Evolutionary conservation across 2,329 filamentous ascomycete genomes (phyloP).

Genomic region (Trichoderma sp.): DNA sequence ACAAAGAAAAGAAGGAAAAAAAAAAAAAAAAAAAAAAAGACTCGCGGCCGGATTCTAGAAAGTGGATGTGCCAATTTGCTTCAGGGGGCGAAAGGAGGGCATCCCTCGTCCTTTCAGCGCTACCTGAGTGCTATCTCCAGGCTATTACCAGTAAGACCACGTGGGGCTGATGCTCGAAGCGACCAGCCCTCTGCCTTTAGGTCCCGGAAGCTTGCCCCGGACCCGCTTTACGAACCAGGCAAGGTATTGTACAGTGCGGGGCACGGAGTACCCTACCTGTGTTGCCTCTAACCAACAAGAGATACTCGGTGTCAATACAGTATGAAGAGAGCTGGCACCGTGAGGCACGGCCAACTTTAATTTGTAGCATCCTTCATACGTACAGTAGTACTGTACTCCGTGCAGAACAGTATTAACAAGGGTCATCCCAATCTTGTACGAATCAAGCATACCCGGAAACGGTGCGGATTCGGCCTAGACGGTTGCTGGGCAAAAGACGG

Average conservation of each 20-base stretch:
- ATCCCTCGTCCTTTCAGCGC: background rate
- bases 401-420: too few relatives aligned
- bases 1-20: background rate
- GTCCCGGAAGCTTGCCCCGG: conserved; percentile 22
- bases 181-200: background rate
- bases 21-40: background rate
- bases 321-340: background rate
- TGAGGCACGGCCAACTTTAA: background rate
- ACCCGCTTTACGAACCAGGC: conserved; percentile 14
- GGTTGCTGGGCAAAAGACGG: background rate
- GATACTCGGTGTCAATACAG: background rate
- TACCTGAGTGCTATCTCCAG: too few relatives aligned
- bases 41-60: background rate
- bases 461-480: background rate
- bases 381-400: background rate
- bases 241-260: background rate
- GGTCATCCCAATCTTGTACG: background rate
- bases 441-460: background rate
- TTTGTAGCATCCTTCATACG: too few relatives aligned
- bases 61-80: conserved; percentile 16
- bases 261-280: too few relatives aligned
- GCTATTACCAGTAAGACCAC: conserved; percentile 4
- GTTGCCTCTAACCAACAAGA: background rate
- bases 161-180: conserved; percentile 15
- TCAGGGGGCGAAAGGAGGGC: background rate